Evolutionary conservation across 1,139 yeast genomes (phyloP).

Genomic region (Chernovozyma sophiae-reginae): DNA sequence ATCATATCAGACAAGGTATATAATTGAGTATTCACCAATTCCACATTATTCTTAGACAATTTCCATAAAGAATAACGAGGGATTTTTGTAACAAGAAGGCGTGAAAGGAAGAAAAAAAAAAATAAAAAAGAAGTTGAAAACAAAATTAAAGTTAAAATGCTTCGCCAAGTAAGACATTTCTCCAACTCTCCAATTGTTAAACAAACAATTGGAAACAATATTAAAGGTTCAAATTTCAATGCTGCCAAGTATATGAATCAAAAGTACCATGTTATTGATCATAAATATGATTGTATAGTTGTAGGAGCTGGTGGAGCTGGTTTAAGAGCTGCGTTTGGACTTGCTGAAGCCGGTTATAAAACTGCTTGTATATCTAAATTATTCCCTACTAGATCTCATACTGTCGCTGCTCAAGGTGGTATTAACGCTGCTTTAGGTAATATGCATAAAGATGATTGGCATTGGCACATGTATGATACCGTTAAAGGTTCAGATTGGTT

Average conservation of each 20-base stretch:
- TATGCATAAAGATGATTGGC: conserved; percentile 99
- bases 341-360: conserved; percentile 95
- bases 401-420: conserved; percentile 99
- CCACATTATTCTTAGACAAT: too few species aligned
- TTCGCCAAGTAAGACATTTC: conserved; percentile 15
- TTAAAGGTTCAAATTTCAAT: conserved; percentile 49
- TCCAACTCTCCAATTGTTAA: conserved; percentile 25
- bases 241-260: conserved; percentile 56
- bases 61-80: too few species aligned
- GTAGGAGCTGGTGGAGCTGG: conserved; percentile 99
- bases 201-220: conserved; percentile 40
- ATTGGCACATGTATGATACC: conserved; percentile 99
- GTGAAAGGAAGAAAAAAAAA: neutral
- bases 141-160: conserved; percentile 2
- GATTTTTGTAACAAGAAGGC: too few species aligned
- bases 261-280: conserved; percentile 90
- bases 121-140: neutral
- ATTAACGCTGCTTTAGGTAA: conserved; percentile 97
- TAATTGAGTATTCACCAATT: too few species aligned
- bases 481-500: conserved; percentile 99
- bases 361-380: conserved; percentile 97
- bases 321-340: conserved; percentile 95
- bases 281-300: conserved; percentile 96
- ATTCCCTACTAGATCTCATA: conserved; percentile 97
- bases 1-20: too few species aligned